phyloP scores from a whole-genome alignment of 768 basidiomycete genomes.

The Dioszegia crocea region DNA sequence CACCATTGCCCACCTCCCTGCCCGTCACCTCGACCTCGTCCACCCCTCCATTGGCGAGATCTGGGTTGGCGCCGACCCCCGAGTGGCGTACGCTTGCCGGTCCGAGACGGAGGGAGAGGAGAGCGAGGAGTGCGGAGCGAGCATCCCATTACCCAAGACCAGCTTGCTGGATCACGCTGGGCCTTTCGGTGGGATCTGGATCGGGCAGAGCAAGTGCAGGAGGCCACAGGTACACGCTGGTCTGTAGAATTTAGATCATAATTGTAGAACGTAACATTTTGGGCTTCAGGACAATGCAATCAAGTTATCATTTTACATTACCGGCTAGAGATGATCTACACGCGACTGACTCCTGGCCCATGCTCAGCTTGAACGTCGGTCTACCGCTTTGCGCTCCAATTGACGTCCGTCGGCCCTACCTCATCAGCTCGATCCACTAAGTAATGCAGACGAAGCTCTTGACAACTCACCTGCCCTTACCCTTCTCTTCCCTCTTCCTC shows the following conservation, averaged over 20 bases:
- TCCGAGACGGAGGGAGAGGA: slow-evolving; percentile 11
- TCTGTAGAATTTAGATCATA: not conserved
- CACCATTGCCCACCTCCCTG: slow-evolving; percentile 40
- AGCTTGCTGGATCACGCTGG: slow-evolving; percentile 37
- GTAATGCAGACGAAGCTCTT: too few relatives aligned
- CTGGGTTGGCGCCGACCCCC: slow-evolving; percentile 40
- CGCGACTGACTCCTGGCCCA: too few relatives aligned
- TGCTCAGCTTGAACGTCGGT: too few relatives aligned
- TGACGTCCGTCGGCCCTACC: too few relatives aligned
- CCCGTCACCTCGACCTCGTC: slow-evolving; percentile 23
- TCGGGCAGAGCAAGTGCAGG: slow-evolving; percentile 19
- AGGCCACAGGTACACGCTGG: not conserved
- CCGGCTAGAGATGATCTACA: too few relatives aligned
- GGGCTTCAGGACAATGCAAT: not conserved
- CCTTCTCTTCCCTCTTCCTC: not conserved
- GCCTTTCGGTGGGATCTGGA: slow-evolving; percentile 42
- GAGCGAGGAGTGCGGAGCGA: slow-evolving; percentile 16
- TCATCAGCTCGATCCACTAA: too few relatives aligned
- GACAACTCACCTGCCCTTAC: slow-evolving; percentile 2
- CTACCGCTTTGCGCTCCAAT: too few relatives aligned
- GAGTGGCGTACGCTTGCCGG: slow-evolving; percentile 28
- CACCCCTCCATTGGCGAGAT: slow-evolving; percentile 36
- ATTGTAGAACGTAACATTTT: too few relatives aligned
- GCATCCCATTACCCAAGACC: slow-evolving; percentile 26
- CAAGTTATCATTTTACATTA: too few relatives aligned